These are phyloP conservation scores for Trichoderma gracile DNA, from an alignment of 2,329 filamentous ascomycete genomes.

Conservation along the genomic window DNA sequence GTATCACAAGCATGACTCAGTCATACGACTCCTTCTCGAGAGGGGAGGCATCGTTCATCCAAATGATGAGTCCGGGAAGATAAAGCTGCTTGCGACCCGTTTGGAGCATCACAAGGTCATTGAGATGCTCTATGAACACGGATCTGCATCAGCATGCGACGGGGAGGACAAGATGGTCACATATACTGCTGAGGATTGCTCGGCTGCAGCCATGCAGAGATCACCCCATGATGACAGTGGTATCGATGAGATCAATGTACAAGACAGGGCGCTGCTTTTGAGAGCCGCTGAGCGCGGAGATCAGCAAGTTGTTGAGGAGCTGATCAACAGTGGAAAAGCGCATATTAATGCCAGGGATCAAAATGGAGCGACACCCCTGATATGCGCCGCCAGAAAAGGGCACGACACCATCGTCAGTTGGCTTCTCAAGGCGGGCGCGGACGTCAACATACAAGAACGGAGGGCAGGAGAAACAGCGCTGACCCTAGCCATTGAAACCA, in stretches of 20 bases:
- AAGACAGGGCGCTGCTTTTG: background rate
- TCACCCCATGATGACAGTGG: background rate
- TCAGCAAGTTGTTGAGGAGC: background rate
- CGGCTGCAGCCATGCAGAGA: too few relatives aligned
- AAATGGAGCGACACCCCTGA: background rate
- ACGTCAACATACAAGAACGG: background rate
- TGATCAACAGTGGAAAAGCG: background rate
- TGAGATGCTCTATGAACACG: background rate
- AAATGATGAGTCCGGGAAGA: background rate
- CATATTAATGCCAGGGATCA: background rate
- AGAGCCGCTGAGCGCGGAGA: background rate
- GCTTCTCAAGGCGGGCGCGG: background rate
- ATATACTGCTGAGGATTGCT: background rate
- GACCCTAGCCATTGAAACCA: background rate
- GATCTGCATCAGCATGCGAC: background rate
- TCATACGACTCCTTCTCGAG: background rate
- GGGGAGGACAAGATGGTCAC: background rate
- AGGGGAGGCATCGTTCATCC: background rate
- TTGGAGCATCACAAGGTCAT: background rate
- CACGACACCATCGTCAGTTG: background rate
- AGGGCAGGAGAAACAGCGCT: background rate
- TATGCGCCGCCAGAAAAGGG: background rate
- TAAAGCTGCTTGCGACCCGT: background rate
- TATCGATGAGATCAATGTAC: background rate
- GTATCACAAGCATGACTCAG: background rate